Base-by-base conservation (phyloP, 352 stramenopile species). In the Phytopythium vexans region DNA sequence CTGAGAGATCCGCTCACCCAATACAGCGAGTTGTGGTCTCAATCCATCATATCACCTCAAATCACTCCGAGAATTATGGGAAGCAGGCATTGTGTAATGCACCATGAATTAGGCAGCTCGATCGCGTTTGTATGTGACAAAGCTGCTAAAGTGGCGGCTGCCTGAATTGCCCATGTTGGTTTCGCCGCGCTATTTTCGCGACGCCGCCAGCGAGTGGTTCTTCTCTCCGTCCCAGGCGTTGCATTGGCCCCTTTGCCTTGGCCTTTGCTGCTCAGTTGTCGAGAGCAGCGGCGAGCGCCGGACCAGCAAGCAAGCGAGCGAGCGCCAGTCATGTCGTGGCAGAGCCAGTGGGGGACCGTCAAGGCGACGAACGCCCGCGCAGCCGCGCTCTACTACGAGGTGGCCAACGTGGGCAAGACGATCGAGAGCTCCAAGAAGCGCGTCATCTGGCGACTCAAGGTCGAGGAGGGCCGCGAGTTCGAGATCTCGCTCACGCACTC, bases 341-440 rank as follows among this genome's bases (percentile, higher is more conserved):
- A 86, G 52, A 80, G 68, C 43, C 66, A 76, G 47, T 90, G 80
- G 77, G 72, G 72, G 12, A 86, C 70, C 11, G 71, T 88, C 58
- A 92, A 90, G 65, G 75, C 74, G 36, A 63, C 76, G 27, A 86
- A 86, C 51, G 80, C 82, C 62, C 88, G 82, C 53, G 77, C 82
- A 2, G 72, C 64, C 11, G 80, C 80, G 11, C 69, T 90, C 14
- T 92, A 92, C 74, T 86, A 79, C 47, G 76, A 92, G 54, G 68
- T 92, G 52, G 76, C 80, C 52, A 90, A 92, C 49, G 82, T 92
- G 31, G 82, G 82, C 52, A 92, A 92, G 55, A 89, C 81, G 34
- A 84, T 92, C 48, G 82, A 92, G 59, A 85, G 75, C 57, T 92
- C 82, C 40, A 92, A 92, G 70, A 92, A 92, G 59, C 79, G 82